Evolutionary conservation across 257 asterid species (phyloP).

Genomic region (Gentiana macrophylla): DNA sequence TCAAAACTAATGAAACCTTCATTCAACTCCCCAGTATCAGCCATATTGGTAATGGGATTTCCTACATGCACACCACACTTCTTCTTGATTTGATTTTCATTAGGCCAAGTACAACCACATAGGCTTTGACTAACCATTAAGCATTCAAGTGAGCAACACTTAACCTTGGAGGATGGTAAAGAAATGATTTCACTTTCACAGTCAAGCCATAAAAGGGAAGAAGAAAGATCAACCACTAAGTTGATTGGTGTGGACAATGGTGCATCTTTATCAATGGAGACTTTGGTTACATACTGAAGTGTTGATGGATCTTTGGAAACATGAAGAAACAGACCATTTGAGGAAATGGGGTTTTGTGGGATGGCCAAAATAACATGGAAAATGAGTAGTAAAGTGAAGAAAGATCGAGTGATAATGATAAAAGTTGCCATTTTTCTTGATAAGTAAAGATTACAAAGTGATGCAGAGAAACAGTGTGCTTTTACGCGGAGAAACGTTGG

Average conservation of each 20-base stretch:
- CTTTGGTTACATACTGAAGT: constrained; percentile 42
- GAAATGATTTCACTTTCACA: constrained; percentile 13
- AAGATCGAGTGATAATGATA: constrained; percentile 12
- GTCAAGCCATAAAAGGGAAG: constrained; percentile 47
- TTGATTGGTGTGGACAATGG: constrained; percentile 22
- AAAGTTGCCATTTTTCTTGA: no score
- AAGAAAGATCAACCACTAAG: constrained; percentile 49
- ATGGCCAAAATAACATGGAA: constrained; percentile 14
- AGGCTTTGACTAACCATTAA: constrained; percentile 52
- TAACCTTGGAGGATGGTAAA: constrained; percentile 20
- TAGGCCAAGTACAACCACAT: constrained; percentile 15
- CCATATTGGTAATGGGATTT: constrained; percentile 39
- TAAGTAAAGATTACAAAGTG: not conserved
- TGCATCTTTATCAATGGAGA: constrained; percentile 27
- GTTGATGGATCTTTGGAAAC: constrained; percentile 46
- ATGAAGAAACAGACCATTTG: constrained; percentile 45
- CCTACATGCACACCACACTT: constrained; percentile 35
- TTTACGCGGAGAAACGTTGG: no score
- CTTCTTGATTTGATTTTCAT: constrained; percentile 10
- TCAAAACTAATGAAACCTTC: constrained; percentile 35
- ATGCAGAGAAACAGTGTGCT: not conserved
- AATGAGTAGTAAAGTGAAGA: constrained; percentile 14
- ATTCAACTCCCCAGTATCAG: constrained; percentile 30
- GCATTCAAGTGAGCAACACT: constrained; percentile 43
- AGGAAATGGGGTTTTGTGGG: constrained; percentile 46